Percentiles rank a stretch among this genome's conserved stretches.
These are phyloP conservation scores for Colletotrichum eleusines DNA, from an alignment of 2,329 filamentous ascomycete genomes.

Conservation along the genomic window DNA sequence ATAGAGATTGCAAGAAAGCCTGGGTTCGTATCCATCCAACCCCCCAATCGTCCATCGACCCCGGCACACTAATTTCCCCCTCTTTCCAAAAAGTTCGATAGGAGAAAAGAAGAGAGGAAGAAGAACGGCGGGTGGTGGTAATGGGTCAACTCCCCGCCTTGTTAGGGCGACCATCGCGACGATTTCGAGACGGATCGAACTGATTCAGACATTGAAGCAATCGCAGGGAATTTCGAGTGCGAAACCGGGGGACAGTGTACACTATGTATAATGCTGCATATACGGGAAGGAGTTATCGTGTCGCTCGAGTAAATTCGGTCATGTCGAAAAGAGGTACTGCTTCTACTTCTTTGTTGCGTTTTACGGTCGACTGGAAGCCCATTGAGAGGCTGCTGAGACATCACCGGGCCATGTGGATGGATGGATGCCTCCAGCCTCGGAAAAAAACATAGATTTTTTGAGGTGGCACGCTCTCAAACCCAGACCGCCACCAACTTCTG, in stretches of 20 bases:
- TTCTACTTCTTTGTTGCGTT: neutral
- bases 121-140: constrained; percentile 45
- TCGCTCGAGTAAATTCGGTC: constrained; percentile 19
- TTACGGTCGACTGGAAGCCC: neutral
- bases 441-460: neutral
- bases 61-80: neutral
- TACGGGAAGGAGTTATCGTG: constrained; percentile 19
- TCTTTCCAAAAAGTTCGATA: constrained; percentile 45
- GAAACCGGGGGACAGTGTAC: constrained; percentile 18
- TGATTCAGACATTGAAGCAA: neutral
- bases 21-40: constrained; percentile 72
- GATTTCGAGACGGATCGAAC: neutral
- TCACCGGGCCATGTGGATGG: neutral
- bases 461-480: neutral
- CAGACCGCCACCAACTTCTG: fast-evolving
- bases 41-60: neutral
- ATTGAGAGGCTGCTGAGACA: neutral
- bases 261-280: constrained; percentile 26
- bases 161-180: neutral
- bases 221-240: neutral
- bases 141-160: neutral
- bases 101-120: constrained; percentile 46
- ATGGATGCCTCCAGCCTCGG: too few species aligned
- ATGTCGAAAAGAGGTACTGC: neutral
- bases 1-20: constrained; percentile 93